phyloP scores from a whole-genome alignment of 306 rosid species.

The Gastrolobium villosum region DNA sequence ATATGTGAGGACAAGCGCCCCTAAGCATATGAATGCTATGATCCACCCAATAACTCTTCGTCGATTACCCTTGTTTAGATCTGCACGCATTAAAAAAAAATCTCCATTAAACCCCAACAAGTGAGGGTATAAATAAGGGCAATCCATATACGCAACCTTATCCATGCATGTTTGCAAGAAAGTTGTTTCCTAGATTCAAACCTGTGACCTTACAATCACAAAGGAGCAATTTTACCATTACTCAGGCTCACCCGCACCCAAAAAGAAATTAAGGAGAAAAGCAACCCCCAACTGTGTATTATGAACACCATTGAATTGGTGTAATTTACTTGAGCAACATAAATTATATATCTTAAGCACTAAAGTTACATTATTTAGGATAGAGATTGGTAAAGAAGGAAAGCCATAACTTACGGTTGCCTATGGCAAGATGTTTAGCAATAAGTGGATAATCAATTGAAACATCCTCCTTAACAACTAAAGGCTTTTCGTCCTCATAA shows the following conservation, averaged over 20 bases:
- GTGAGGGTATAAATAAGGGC: too few species aligned
- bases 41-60: constrained; percentile 77
- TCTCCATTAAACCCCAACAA: too few species aligned
- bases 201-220: too few species aligned
- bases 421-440: constrained; percentile 52
- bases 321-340: constrained; percentile 15
- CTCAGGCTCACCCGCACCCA: too few species aligned
- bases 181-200: too few species aligned
- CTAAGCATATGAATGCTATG: constrained; percentile 73
- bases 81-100: constrained; percentile 54
- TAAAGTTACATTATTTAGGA: constrained; percentile 24
- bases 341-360: neutral
- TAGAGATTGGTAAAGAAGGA: constrained; percentile 23
- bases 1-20: constrained; percentile 75
- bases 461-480: constrained; percentile 56
- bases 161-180: too few species aligned
- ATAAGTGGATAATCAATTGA: constrained; percentile 62
- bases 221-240: too few species aligned
- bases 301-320: constrained; percentile 15
- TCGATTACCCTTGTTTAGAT: constrained; percentile 56
- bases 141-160: too few species aligned
- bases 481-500: constrained; percentile 59
- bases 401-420: constrained; percentile 65
- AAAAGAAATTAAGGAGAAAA: constrained; percentile 33
- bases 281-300: neutral